Evolutionary conservation across 2,329 filamentous ascomycete species (phyloP).

Genomic region (Calonectria henricotiae): DNA sequence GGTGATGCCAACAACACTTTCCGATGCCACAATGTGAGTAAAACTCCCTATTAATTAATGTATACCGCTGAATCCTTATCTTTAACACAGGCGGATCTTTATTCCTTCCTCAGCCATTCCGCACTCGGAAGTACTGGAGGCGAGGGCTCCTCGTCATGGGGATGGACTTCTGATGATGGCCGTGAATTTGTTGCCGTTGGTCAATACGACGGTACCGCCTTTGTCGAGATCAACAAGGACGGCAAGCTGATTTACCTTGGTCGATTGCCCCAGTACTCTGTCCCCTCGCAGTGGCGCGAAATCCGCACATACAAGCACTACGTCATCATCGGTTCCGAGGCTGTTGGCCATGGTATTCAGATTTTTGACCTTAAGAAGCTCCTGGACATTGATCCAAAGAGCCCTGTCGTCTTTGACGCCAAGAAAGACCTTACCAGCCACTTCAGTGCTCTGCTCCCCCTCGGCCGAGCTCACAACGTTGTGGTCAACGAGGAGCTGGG

Average conservation of each 20-base stretch:
- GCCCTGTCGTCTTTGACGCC: not conserved
- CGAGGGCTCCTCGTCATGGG: slow-evolving; percentile 62
- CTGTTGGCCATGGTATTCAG: slow-evolving; percentile 45
- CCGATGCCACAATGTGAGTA: slow-evolving; percentile 5
- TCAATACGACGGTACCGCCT: slow-evolving; percentile 67
- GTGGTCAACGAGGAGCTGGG: slow-evolving; percentile 66
- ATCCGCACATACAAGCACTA: slow-evolving; percentile 61
- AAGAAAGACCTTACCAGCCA: slow-evolving; percentile 29
- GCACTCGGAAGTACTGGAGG: slow-evolving; percentile 65
- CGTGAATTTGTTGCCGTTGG: slow-evolving; percentile 68
- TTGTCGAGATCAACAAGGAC: slow-evolving; percentile 64
- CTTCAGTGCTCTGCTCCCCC: slow-evolving; percentile 55
- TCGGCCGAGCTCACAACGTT: slow-evolving; percentile 68
- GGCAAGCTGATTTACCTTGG: slow-evolving; percentile 66
- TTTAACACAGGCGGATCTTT: not conserved
- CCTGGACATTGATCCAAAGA: slow-evolving; percentile 10
- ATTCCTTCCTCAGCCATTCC: slow-evolving; percentile 17
- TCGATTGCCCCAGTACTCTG: slow-evolving; percentile 63
- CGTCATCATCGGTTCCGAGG: slow-evolving; percentile 62
- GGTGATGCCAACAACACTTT: slow-evolving; percentile 11
- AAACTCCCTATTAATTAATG: no score
- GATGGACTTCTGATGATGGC: slow-evolving; percentile 65
- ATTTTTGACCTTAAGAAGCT: slow-evolving; percentile 11
- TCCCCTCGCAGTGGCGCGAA: slow-evolving; percentile 59
- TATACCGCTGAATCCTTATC: not conserved